These are phyloP conservation scores for Climacium dendroides DNA, from an alignment of 225 moss, liverwort and hornwort species.

Conservation along the genomic window DNA sequence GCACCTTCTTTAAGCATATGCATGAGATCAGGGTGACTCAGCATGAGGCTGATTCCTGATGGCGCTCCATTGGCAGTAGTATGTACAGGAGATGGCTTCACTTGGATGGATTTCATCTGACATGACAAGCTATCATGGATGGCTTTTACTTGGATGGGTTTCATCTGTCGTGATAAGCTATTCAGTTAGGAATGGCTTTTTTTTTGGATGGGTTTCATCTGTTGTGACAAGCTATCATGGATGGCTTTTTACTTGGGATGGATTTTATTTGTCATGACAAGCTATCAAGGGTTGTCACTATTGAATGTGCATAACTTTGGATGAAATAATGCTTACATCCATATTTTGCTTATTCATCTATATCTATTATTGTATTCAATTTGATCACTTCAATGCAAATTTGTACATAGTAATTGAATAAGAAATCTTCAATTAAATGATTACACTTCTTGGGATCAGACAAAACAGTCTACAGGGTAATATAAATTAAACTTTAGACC, in stretches of 20 bases:
- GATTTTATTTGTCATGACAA: too few relatives aligned
- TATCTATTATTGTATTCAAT: neutral
- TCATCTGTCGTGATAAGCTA: neutral
- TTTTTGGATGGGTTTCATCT: neutral
- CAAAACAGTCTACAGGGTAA: neutral
- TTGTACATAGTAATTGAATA: neutral
- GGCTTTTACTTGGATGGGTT: too few relatives aligned
- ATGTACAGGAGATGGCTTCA: too few relatives aligned
- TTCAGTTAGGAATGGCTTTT: neutral
- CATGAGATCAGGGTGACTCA: neutral
- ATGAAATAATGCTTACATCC: neutral
- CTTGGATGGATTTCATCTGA: neutral
- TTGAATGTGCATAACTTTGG: too few relatives aligned
- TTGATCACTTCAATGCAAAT: neutral
- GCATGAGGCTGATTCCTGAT: rapidly evolving
- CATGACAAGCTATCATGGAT: neutral
- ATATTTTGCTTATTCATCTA: neutral
- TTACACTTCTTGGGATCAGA: neutral
- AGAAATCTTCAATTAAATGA: neutral
- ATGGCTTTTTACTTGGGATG: too few relatives aligned
- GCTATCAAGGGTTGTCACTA: neutral
- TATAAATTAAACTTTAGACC: neutral
- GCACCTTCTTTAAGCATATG: neutral
- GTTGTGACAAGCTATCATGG: neutral
- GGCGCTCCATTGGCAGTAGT: neutral